Evolutionary conservation across 164 flowering plant genomes (phyloP).

Genomic region (Protea cynaroides): DNA sequence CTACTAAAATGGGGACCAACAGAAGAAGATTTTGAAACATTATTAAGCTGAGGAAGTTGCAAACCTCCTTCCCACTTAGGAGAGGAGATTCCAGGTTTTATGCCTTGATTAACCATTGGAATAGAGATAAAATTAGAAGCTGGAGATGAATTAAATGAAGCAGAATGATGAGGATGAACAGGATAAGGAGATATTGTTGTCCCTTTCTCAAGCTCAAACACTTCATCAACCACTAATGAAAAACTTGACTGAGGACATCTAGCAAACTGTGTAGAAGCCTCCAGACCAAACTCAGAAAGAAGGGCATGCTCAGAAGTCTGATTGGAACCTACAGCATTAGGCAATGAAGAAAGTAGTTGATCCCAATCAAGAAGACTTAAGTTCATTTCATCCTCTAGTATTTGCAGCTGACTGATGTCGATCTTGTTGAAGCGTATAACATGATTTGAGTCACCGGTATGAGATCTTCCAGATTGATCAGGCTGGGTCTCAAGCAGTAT

Average conservation of each 20-base stretch:
- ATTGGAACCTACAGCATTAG: slow-evolving; percentile 31
- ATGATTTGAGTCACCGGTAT: slow-evolving; percentile 38
- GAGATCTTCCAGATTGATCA: slow-evolving; percentile 46
- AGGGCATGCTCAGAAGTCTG: slow-evolving; percentile 44
- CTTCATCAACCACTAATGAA: slow-evolving; percentile 80
- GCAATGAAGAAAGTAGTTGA: slow-evolving; percentile 34
- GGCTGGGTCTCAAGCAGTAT: slow-evolving; percentile 63
- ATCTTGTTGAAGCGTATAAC: slow-evolving; percentile 56
- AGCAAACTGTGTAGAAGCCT: slow-evolving; percentile 30
- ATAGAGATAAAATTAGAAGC: slow-evolving; percentile 44
- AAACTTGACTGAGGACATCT: slow-evolving; percentile 48
- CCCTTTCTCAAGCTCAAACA: slow-evolving; percentile 82
- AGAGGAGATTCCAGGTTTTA: slow-evolving; percentile 48
- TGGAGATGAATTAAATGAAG: slow-evolving; percentile 34
- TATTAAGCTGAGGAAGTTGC: slow-evolving; percentile 35
- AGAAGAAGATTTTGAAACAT: slow-evolving; percentile 30
- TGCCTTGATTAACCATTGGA: slow-evolving; percentile 29
- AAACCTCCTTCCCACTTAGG: slow-evolving; percentile 60
- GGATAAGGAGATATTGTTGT: slow-evolving; percentile 32
- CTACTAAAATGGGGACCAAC: slow-evolving; percentile 27
- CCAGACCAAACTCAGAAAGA: slow-evolving; percentile 44
- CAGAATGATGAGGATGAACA: slow-evolving; percentile 30
- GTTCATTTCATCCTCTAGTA: slow-evolving; percentile 77
- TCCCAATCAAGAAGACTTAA: slow-evolving; percentile 56
- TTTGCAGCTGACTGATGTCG: slow-evolving; percentile 65